Base-by-base conservation (phyloP, 164 flowering plant genomes). In the Vitis vinifera region DNA sequence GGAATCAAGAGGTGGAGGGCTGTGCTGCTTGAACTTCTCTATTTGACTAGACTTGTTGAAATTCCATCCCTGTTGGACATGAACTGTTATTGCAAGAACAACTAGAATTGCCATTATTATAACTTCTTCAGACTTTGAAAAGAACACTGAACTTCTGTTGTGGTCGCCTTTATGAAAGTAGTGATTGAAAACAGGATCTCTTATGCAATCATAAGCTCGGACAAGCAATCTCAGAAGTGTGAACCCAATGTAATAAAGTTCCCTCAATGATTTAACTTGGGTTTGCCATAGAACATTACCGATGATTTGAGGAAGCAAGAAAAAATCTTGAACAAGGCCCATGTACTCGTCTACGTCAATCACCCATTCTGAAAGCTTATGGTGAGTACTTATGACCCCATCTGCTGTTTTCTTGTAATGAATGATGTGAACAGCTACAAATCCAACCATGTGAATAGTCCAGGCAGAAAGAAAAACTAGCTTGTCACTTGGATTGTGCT, bases 1-100 rank as follows among this genome's bases (percentile, higher is more conserved):
- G 44, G 44, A 37, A 37, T 37, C 7, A 6, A 37, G 13, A 8
- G 93, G 92, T 51, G 91, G 84, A 76, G 6, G 7, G 44, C 44
- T 37, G 44, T 37, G 44, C 44, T 37, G 44, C 44, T 37, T 37
- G 44, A 37, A 37, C 48, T 29, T 60, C 63, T 13, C 15, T 60
- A 47, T 30, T 2, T 29, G 31, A 14, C 62, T 59, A 23, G 3
- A 23, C 30, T 23, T 56, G 29, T n/a, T 56, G 59, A 27, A 7
- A 3, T 59, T 23, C 7, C 69, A 16, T 66, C 48, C 55, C 27
- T 55, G 69, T 37, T 67, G 69, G 31, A 67, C 31, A 60, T 67
- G 50, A 15, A 67, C 61, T 48, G 55, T 58, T 0, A 67, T 10
- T 31, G 61, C 69, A 10, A 67, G 69, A 50, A 67, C 44, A 13